Evolutionary conservation across 2,329 filamentous ascomycete species (phyloP), one percentile per base, ranked within the genome.

Genomic region (Sclerotinia borealis): DNA sequence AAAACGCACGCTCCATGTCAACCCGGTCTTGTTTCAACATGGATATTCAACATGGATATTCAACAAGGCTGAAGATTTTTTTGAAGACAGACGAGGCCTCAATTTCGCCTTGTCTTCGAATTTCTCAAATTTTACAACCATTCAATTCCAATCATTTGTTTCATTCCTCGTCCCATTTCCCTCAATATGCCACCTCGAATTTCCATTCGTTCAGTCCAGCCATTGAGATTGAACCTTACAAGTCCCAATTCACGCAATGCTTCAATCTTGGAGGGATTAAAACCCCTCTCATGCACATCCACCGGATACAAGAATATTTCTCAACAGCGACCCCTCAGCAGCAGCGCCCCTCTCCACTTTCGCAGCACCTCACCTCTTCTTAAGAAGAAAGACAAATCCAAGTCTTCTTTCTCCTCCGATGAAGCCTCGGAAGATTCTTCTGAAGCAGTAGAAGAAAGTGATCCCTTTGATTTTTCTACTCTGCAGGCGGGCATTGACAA

Each of bases 381-480:
- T 27, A 72, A 73, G 43, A 71, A 72, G 51, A 72, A 72, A 65
- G 59, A 56, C 1, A 65, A 66, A 4, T 34, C 37, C n/a, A 7
- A 27, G 9, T 43, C 37, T 9, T 39, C 34, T 8, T 54, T 36
- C 11, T 31, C 37, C 27, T 34, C 29, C 5, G 68, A 71, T 51
- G 55, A 64, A 36, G 64, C 43, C 27, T n/a, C 19, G 11, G 37
- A 64, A 50, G 49, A 47, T n/a, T 29, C 47, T 15, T 59, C 63
- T 19, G 22, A 63, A 13, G 25, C 63, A 29, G 47, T n/a, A 17
- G 66, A 65, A 41, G 66, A 61, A 3, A 71, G 71, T 63, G 84
- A 89, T 70, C 83, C 85, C 1, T 83, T 80, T 71, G 85, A 90
- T 74, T 83, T 89, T 68, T 79, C 82, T 6, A 74, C 76, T 11